Evolutionary conservation across 116 monocot species (phyloP).

Genomic region (Thalassia testudinum): DNA sequence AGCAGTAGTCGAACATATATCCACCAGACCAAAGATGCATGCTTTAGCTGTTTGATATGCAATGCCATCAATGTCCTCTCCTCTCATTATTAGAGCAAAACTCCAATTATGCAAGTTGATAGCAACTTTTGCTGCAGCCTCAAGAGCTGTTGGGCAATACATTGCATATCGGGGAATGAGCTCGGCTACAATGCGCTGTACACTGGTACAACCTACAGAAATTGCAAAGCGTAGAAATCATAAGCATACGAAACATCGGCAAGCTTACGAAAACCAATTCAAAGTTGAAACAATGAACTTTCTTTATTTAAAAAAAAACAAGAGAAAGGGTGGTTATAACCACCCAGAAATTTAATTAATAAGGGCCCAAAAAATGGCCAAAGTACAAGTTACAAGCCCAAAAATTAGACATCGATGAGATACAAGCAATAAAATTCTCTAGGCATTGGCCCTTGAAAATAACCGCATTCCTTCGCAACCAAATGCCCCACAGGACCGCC

Average conservation of each 20-base stretch:
- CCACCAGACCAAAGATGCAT: conserved; percentile 77
- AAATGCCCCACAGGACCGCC: too few relatives aligned
- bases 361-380: too few relatives aligned
- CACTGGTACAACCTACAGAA: conserved; percentile 68
- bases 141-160: conserved; percentile 87
- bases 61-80: conserved; percentile 65
- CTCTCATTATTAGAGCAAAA: conserved; percentile 50
- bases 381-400: too few relatives aligned
- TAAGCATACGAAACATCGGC: background rate
- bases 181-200: conserved; percentile 73
- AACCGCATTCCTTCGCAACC: too few relatives aligned
- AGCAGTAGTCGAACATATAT: conserved; percentile 77
- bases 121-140: conserved; percentile 67
- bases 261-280: too few relatives aligned
- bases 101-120: conserved; percentile 92
- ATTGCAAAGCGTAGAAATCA: background rate
- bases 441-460: too few relatives aligned
- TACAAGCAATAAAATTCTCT: too few relatives aligned
- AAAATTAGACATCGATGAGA: too few relatives aligned
- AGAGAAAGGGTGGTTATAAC: too few relatives aligned
- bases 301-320: too few relatives aligned
- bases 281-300: too few relatives aligned
- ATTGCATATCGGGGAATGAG: conserved; percentile 80
- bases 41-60: conserved; percentile 78
- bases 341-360: too few relatives aligned